phyloP scores from a whole-genome alignment of 768 basidiomycete species.

The Termitomyces sp. region DNA sequence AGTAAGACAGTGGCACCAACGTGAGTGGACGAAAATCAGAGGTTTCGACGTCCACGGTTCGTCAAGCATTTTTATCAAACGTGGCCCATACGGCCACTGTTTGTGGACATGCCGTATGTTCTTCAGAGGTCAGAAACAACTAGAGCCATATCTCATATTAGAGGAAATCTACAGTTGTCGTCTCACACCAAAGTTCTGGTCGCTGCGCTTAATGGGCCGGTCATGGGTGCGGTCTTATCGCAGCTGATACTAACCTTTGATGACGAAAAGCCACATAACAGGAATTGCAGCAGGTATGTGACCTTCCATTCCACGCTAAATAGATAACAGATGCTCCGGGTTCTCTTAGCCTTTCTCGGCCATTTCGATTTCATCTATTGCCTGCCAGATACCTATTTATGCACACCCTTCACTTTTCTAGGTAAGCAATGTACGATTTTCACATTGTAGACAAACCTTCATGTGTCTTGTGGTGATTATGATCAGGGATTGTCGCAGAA shows the following conservation, averaged over 20 bases:
- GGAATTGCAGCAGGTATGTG: slow-evolving; percentile 60
- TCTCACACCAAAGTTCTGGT: slow-evolving; percentile 66
- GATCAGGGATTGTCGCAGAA: slow-evolving; percentile 57
- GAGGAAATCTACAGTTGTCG: slow-evolving; percentile 42
- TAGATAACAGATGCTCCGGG: neutral
- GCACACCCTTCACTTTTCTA: slow-evolving; percentile 64
- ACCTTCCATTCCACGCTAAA: neutral
- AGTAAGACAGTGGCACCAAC: slow-evolving; percentile 49
- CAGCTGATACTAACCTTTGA: neutral
- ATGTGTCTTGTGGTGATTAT: neutral
- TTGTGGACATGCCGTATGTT: slow-evolving; percentile 56
- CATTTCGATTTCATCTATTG: slow-evolving; percentile 75
- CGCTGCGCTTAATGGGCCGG: slow-evolving; percentile 70
- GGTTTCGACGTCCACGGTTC: slow-evolving; percentile 24
- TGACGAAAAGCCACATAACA: slow-evolving; percentile 17
- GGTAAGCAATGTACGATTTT: slow-evolving; percentile 26
- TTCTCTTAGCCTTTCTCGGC: slow-evolving; percentile 50
- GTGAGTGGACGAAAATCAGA: slow-evolving; percentile 31
- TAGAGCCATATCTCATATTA: neutral
- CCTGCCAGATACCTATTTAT: slow-evolving; percentile 55
- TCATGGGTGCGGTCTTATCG: slow-evolving; percentile 47
- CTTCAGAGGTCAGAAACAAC: neutral
- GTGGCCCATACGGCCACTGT: slow-evolving; percentile 53
- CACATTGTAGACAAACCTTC: slow-evolving; percentile 5
- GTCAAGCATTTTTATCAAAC: slow-evolving; percentile 40